phyloP scores from a whole-genome alignment of 2,329 filamentous ascomycete genomes.

The Malbranchea cinnamomea region DNA sequence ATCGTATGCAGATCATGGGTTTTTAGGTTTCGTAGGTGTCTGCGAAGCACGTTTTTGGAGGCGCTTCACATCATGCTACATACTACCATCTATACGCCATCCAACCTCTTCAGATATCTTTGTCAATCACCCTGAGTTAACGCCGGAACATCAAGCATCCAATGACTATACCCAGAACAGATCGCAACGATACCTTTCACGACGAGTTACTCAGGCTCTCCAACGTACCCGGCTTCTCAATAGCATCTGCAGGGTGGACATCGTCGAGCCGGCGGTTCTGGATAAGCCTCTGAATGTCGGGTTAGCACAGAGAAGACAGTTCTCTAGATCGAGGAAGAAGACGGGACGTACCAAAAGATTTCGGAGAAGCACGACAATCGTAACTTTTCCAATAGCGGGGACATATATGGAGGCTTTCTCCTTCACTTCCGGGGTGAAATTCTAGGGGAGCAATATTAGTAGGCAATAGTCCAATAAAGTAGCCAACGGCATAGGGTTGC shows the following conservation, averaged over 20 bases:
- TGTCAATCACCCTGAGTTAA: no score
- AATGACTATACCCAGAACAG: no score
- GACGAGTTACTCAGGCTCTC: slow-evolving; percentile 14
- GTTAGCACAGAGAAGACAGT: slow-evolving; percentile 4
- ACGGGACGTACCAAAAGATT: slow-evolving; percentile 64
- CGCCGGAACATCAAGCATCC: no score
- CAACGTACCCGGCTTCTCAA: slow-evolving; percentile 27
- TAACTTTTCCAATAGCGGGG: slow-evolving; percentile 93
- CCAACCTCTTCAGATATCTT: no score
- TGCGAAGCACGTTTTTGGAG: no score
- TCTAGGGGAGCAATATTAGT: slow-evolving; percentile 29
- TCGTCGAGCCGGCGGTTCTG: slow-evolving; percentile 28
- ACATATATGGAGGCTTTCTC: slow-evolving; percentile 95
- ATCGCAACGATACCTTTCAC: no score
- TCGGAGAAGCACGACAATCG: slow-evolving; percentile 76
- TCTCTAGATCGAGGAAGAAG: not conserved
- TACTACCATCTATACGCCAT: no score
- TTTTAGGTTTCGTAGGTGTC: no score
- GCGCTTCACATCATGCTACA: no score
- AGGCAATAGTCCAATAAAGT: not conserved
- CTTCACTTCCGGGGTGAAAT: slow-evolving; percentile 81
- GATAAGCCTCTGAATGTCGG: slow-evolving; percentile 22
- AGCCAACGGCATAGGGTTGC: not conserved
- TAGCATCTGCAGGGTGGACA: slow-evolving; percentile 25
- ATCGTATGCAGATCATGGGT: no score